phyloP scores from a whole-genome alignment of 2,329 filamentous ascomycete genomes.

The Helotiales sp. region DNA sequence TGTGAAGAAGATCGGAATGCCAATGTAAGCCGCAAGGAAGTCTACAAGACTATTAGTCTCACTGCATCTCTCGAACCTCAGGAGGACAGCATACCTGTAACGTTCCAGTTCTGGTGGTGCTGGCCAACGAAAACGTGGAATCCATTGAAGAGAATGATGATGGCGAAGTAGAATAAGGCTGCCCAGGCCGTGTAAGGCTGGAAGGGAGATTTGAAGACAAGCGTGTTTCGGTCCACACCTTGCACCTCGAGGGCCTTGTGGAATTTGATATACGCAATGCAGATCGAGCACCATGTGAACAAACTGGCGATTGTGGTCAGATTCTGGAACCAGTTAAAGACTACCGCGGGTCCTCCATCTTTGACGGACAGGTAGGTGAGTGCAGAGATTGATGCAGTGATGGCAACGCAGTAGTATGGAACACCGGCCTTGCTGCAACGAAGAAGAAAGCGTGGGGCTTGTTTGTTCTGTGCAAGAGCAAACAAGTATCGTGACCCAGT shows the following conservation, averaged over 20 bases:
- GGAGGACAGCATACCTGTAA: constrained; percentile 52
- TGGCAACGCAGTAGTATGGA: constrained; percentile 69
- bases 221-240: constrained; percentile 65
- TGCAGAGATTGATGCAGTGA: constrained; percentile 70
- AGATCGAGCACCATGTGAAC: constrained; percentile 73
- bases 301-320: constrained; percentile 75
- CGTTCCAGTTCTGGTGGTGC: constrained; percentile 60
- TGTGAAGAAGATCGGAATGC: constrained; percentile 72
- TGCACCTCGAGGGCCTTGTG: constrained; percentile 71
- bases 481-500: constrained; percentile 43
- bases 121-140: constrained; percentile 76
- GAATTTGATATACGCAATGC: constrained; percentile 74
- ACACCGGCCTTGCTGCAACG: constrained; percentile 69
- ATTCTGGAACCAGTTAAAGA: constrained; percentile 51
- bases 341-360: constrained; percentile 53
- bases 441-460: constrained; percentile 64
- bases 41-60: constrained; percentile 66
- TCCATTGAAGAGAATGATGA: constrained; percentile 77
- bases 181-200: constrained; percentile 76
- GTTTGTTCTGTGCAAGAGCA: constrained; percentile 63
- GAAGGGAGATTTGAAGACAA: constrained; percentile 72
- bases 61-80: background rate
- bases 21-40: constrained; percentile 77
- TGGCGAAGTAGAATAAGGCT: constrained; percentile 63
- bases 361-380: constrained; percentile 73